Base-by-base conservation (phyloP, 2,329 filamentous ascomycete genomes). In the Beauveria sp. region DNA sequence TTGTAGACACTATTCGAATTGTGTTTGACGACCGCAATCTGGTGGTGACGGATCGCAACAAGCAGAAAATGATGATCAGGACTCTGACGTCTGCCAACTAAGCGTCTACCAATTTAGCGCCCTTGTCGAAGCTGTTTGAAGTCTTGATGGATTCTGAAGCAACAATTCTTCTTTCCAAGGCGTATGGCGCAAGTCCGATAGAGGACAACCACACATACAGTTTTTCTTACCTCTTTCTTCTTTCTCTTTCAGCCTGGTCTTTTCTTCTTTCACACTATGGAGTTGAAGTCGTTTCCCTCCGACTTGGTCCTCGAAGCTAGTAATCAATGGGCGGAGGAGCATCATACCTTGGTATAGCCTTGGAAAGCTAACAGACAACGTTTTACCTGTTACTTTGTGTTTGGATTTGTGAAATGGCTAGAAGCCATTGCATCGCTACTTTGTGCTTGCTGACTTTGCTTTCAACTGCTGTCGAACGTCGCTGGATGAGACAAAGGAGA, bases 1-100 rank as follows among this genome's bases (percentile, higher is more conserved):
- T 96, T 10, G 84, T 96, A 28, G 88, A 92, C 62, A 88, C 89
- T 3, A 80, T 97, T 67, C 82, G 87, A 65, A 79, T 83, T 22
- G 83, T 91, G 18, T 85, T 96, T 71, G 80, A 79, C 64, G 79
- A 79, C 63, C 84, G 87, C 30, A 80, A 80, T 28, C 76, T 92
- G 66, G 75, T 96, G 34, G 85, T 96, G 28, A 77, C 83, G 43
- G 89, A 91, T 68, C 80, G 81, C 65, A 76, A 75, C 59, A 88
- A 86, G 73, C 79, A 80, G 65, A 87, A 85, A 76, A 89, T 88
- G 81, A 91, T 92, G 87, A 80, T 87, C 69, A 84, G 85, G 75
- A 88, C 85, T 51, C 76, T 87, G 55, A 82, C 84, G 65, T 79
- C 61, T 20, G 57, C 44, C 20, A 59, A 79, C 56, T 82, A 68